Conservation (phyloP, 2,329 filamentous ascomycete species). For the Aspergillus japonicus region DNA sequence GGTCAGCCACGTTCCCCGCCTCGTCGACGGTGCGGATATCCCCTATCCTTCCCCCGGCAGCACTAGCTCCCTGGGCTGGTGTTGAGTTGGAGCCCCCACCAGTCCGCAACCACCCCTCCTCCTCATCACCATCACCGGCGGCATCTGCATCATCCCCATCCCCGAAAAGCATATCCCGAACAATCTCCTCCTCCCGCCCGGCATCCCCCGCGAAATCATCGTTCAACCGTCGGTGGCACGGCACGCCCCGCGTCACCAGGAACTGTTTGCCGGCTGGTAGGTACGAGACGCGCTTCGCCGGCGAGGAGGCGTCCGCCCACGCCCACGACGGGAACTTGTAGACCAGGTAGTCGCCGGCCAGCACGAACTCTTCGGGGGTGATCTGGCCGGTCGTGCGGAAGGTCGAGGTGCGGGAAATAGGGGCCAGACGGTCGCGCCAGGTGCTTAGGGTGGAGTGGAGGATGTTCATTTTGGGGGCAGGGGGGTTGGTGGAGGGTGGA, state of each 20-base stretch:
- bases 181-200: constrained; percentile 80
- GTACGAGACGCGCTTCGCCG: constrained; percentile 73
- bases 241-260: constrained; percentile 89
- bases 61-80: constrained; percentile 56
- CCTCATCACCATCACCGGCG: constrained; percentile 77
- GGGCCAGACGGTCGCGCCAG: constrained; percentile 86
- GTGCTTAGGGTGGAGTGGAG: constrained; percentile 90
- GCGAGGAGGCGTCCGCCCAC: constrained; percentile 86
- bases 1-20: constrained; percentile 79
- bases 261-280: constrained; percentile 92
- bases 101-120: constrained; percentile 90
- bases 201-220: constrained; percentile 90
- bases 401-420: constrained; percentile 83
- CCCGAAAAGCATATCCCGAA: constrained; percentile 69
- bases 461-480: constrained; percentile 67
- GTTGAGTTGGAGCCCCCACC: constrained; percentile 53
- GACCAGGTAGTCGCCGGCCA: constrained; percentile 93
- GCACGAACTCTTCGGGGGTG: constrained; percentile 93
- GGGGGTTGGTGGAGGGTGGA: neutral
- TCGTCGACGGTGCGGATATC: constrained; percentile 90
- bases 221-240: constrained; percentile 85
- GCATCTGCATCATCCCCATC: constrained; percentile 61
- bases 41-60: constrained; percentile 69
- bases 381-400: constrained; percentile 94
- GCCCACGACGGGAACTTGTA: constrained; percentile 99